A percentile compares a stretch with the other conserved stretches of the same genome.
phyloP scores from a whole-genome alignment of 2,329 filamentous ascomycete genomes.

The Ustulina deusta region DNA sequence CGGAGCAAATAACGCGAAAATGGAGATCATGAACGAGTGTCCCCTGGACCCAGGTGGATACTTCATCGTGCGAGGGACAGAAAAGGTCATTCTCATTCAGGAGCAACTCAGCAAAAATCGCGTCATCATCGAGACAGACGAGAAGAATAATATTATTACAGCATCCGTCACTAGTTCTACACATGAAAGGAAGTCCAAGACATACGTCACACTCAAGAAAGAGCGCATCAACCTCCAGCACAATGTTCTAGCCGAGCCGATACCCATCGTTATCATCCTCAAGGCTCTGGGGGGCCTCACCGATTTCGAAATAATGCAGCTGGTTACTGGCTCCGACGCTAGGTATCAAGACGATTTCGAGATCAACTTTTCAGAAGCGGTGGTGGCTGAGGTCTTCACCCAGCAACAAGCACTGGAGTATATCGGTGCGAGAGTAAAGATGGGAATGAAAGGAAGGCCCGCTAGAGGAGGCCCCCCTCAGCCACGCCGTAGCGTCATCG shows the following conservation, averaged over 20 bases:
- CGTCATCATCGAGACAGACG: constrained; percentile 93
- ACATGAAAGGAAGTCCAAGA: constrained; percentile 97
- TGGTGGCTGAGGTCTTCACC: constrained; percentile 85
- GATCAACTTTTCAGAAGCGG: constrained; percentile 93
- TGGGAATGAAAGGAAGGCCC: constrained; percentile 74
- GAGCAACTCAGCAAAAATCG: constrained; percentile 99
- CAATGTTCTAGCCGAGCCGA: constrained; percentile 90
- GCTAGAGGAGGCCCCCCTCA: constrained; percentile 62
- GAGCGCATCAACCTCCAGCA: constrained; percentile 90
- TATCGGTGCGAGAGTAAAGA: constrained; percentile 87
- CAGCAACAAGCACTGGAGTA: constrained; percentile 97
- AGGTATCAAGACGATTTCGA: constrained; percentile 95
- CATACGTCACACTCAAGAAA: constrained; percentile 94
- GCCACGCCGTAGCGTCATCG: constrained; percentile 80
- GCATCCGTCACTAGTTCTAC: constrained; percentile 98
- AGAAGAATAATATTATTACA: constrained; percentile 92
- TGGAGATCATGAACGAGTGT: constrained; percentile 95
- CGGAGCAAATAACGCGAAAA: constrained; percentile 85
- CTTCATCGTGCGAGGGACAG: constrained; percentile 96
- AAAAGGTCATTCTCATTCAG: constrained; percentile 98
- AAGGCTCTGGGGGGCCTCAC: constrained; percentile 95
- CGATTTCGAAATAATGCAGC: constrained; percentile 92
- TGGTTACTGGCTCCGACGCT: constrained; percentile 88
- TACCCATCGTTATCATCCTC: constrained; percentile 94
- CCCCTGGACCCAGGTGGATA: constrained; percentile 96